Evolutionary conservation across 805 yeast species (phyloP), one percentile per base, ranked within the genome.

Genomic region (Brettanomyces sp.): DNA sequence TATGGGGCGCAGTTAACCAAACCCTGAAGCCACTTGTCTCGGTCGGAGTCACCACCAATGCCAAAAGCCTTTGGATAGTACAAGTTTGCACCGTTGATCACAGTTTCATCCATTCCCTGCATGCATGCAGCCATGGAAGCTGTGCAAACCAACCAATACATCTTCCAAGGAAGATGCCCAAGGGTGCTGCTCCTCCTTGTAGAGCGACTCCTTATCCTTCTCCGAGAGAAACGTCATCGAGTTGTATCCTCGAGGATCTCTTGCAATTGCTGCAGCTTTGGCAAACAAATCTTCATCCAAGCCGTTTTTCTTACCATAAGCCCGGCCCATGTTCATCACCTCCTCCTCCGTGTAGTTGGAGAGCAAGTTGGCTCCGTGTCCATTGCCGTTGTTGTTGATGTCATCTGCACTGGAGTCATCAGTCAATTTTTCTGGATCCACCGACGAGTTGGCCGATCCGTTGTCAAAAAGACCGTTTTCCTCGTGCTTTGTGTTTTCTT

Each of bases 21-120:
- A 36, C 89, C 88, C 53, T 73, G 70, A 12, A 77, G 60, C 74
- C 82, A 76, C 44, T 74, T 73, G 39, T 77, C 70, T 54, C 77
- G 62, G 41, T 73, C 66, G 41, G 71, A 67, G 21, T 62, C 70
- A 18, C 62, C 54, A 18, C 66, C 72, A 39, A 83, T 68, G 3
- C 80, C 81, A 58, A 82, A 70, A 22, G 66, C 72, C 1, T 52
- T 45, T 2, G 85, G 85, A 59, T 79, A 82, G 57, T 76, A 77
- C 44, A 82, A 62, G 45, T 75, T 69, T 6, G 89, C 89, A 52
- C 90, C 90, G 54, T 81, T 82, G 49, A 82, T 76, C 22, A 83
- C 87, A 4, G 85, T 69, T 60, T 83, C 87, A 63, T 83, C 89
- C 81, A 83, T 82, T 61, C 90, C 89, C 60, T 82, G 88, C 37